These are phyloP conservation scores for Handroanthus guayacan DNA, from an alignment of 257 asterid species.

Conservation along the genomic window DNA sequence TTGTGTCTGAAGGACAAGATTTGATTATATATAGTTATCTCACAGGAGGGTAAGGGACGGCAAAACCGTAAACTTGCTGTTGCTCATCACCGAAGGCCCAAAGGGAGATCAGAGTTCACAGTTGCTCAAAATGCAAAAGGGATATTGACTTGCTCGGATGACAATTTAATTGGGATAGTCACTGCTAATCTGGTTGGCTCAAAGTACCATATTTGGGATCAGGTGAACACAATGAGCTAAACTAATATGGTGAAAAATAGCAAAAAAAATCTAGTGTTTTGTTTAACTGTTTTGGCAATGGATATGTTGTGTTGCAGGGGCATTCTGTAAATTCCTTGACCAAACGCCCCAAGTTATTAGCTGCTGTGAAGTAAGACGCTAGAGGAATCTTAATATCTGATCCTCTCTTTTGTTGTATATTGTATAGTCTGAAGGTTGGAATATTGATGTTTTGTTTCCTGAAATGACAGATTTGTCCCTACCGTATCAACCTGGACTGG, in stretches of 20 bases:
- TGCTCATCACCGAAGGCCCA: slow-evolving; percentile 69
- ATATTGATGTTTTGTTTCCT: slow-evolving; percentile 13
- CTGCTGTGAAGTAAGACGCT: slow-evolving; percentile 66
- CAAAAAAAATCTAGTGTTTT: not conserved
- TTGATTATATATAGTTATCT: not conserved
- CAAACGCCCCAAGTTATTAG: slow-evolving; percentile 69
- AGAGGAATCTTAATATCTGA: too few relatives aligned
- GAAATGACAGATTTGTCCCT: slow-evolving; percentile 59
- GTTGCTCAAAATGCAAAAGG: slow-evolving; percentile 72
- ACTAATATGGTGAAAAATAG: not conserved
- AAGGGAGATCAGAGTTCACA: slow-evolving; percentile 82
- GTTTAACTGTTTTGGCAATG: not conserved
- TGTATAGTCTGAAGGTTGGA: slow-evolving; percentile 1
- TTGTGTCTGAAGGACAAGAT: not conserved
- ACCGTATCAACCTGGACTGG: slow-evolving; percentile 90
- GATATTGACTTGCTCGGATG: slow-evolving; percentile 52
- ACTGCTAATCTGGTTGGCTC: slow-evolving; percentile 84
- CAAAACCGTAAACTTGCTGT: slow-evolving; percentile 89
- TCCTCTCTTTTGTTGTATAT: not conserved
- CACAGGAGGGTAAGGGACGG: slow-evolving; percentile 92
- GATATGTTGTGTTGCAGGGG: slow-evolving; percentile 54
- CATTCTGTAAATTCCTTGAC: slow-evolving; percentile 45
- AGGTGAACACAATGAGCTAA: slow-evolving; percentile 47
- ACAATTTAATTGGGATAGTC: slow-evolving; percentile 69
- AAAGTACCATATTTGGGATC: slow-evolving; percentile 83